Evolutionary conservation across 768 basidiomycete genomes (phyloP), one percentile per base, ranked within the genome.

Genomic region (Lentinula aciculospora): DNA sequence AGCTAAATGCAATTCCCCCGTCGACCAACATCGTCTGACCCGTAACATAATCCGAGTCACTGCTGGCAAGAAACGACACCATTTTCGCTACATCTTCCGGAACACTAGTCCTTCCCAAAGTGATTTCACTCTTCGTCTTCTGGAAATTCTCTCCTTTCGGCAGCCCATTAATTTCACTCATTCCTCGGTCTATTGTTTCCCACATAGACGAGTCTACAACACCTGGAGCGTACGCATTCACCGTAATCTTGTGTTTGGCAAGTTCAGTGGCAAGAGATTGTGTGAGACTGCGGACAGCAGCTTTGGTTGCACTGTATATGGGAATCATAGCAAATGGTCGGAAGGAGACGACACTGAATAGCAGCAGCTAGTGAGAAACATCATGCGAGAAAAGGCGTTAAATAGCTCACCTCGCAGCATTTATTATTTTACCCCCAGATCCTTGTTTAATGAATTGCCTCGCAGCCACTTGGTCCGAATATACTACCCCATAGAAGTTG

Each of bases 401-500:
- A 47, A 56, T 8, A 29, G 4, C 55, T 39, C 8, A 51, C 59
- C 59, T 60, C n/a, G 56, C 51, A 1, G 61, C 59, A 42, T 71
- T 74, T 9, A 76, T 65, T 1, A 76, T 69, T 5, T 72, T 61
- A 0, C 75, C 72, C 0, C 73, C 72, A 0, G 59, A 61, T 0
- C 72, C 72, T 61, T 73, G 75, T 32, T 64, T 61, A 49, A 76
- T 65, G 68, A 76, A 69, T 50, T 74, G 67, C 19, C 57, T 29
- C 7, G 72, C 72, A 4, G 74, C 74, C 17, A 31, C 48, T n/a
- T 69, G 65, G 54, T 72, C 70, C 63, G 70, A 76, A 55, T 67
- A 68, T 23, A 72, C 57, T 7, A 66, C 55, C 3, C 69, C 71
- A 8, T 65, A 62, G 0, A 65, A 63, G 45, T 76, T 76, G 39